phyloP scores from a whole-genome alignment of 179 eudicot species.

The Drosera spatulata region DNA sequence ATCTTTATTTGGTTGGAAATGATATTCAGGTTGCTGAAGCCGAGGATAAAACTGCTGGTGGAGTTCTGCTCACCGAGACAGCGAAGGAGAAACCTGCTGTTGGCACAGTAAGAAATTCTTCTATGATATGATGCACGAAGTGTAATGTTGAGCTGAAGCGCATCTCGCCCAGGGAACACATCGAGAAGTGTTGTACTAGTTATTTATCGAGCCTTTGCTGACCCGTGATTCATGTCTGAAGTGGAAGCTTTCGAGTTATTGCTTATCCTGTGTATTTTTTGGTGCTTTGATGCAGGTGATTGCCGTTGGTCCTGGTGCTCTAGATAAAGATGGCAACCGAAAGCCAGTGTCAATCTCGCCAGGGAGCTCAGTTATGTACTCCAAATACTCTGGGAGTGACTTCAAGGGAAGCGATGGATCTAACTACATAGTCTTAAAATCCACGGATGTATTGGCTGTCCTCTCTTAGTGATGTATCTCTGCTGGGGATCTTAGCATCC shows the following conservation, averaged over 20 bases:
- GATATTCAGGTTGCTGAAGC: constrained; percentile 67
- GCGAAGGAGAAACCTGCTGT: constrained; percentile 85
- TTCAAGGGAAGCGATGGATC: constrained; percentile 88
- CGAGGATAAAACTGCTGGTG: constrained; percentile 89
- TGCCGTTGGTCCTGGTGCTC: constrained; percentile 78
- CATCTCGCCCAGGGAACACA: too few species aligned
- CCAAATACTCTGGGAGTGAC: constrained; percentile 90
- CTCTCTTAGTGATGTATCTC: constrained; percentile 25
- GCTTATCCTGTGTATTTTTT: neutral
- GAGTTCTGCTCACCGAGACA: constrained; percentile 69
- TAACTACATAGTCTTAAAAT: constrained; percentile 59
- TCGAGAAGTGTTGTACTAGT: too few species aligned
- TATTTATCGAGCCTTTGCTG: too few species aligned
- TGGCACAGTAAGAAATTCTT: constrained; percentile 58
- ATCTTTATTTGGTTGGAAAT: neutral
- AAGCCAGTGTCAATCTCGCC: constrained; percentile 47
- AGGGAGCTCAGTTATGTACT: constrained; percentile 83
- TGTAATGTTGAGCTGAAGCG: too few species aligned
- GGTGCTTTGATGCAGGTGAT: constrained; percentile 33
- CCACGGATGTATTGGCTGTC: constrained; percentile 90
- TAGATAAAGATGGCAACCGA: constrained; percentile 72
- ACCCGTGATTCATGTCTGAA: neutral
- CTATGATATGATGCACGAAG: too few species aligned
- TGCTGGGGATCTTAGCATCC: too few species aligned
- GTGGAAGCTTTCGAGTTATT: neutral